Percentiles rank a stretch among this genome's conserved stretches.
Evolutionary conservation across 208 protist genomes (phyloP).

Genomic region (Leishmania amazonensis): DNA sequence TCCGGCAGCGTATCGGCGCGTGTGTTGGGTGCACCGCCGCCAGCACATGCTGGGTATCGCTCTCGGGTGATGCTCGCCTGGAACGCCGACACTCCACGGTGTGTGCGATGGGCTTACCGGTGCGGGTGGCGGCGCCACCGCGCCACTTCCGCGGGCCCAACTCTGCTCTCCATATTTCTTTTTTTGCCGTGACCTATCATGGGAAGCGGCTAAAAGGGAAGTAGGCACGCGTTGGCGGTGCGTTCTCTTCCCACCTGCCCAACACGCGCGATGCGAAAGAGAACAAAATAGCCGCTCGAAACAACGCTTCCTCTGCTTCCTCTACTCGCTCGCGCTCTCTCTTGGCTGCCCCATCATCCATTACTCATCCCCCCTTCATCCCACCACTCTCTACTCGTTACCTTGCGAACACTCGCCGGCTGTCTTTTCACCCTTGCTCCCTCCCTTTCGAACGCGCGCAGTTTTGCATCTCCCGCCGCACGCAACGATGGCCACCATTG

Average conservation of each 20-base stretch:
- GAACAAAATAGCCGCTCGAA: too few relatives aligned
- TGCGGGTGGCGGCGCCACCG: background rate
- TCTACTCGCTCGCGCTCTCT: background rate
- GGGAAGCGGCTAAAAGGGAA: too few relatives aligned
- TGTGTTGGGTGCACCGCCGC: background rate
- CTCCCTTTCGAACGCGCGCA: background rate
- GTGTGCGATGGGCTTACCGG: background rate
- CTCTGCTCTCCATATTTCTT: too few relatives aligned
- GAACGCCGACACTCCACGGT: background rate
- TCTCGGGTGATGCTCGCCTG: background rate
- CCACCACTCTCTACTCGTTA: background rate
- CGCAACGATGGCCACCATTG: constrained; percentile 81
- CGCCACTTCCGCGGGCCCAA: background rate
- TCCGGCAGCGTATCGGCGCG: background rate
- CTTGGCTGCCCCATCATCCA: background rate
- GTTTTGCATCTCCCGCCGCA: background rate
- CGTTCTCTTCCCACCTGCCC: too few relatives aligned
- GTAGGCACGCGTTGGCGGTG: too few relatives aligned
- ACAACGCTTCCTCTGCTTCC: too few relatives aligned
- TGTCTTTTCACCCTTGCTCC: background rate
- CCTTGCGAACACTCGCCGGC: background rate
- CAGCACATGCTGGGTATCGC: background rate
- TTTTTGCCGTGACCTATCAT: too few relatives aligned
- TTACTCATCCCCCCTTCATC: background rate
- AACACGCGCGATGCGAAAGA: too few relatives aligned